Evolutionary conservation across 768 basidiomycete species (phyloP), one percentile per base, ranked within the genome.

Genomic region (Dioszegia crocea): DNA sequence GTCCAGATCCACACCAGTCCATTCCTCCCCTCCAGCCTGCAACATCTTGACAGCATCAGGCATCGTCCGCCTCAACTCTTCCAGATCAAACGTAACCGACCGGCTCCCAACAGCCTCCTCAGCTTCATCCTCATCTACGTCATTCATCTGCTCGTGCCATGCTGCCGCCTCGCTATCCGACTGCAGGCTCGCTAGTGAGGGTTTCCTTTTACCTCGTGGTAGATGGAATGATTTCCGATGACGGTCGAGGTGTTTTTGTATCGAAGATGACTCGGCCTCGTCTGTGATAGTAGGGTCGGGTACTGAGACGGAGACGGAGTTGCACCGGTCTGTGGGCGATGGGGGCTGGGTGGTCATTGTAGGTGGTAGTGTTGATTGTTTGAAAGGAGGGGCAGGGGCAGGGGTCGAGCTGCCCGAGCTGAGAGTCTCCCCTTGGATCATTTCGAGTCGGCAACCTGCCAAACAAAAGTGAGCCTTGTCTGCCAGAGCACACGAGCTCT

Each of bases 121-220:
- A 30, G 33, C 59, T 46, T 63, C 62, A 36, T 49, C 49, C 41
- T 57, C 61, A 26, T 61, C 59, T 3, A 44, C 62, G 4, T 59
- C 60, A 44, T 31, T 31, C 30, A 40, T 46, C 52, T 53, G 57
- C 24, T 53, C 51, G 17, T 53, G 38, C 51, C 51, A 53, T 40
- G 51, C 53, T 16, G 39, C 63, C 48, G 59, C 51, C 29, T 8
- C 19, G 33, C 17, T 36, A 23, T 53, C 51, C 36, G n/a, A n/a
- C 23, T 40, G 17, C 47, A 29, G 38, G 26, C 17, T 16, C 11
- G 51, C 26, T 2, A 48, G 4, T 1, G 38, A 27, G 12, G 26
- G 38, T 21, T 53, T 53, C 21, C 40, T 53, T 23, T 27, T 27
- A 17, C 17, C 17, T 2, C 8, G 21, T 17, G 40, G 40, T 43